These are phyloP conservation scores for Fusarium luffae DNA, from an alignment of 2,329 filamentous ascomycete genomes.

Conservation along the genomic window DNA sequence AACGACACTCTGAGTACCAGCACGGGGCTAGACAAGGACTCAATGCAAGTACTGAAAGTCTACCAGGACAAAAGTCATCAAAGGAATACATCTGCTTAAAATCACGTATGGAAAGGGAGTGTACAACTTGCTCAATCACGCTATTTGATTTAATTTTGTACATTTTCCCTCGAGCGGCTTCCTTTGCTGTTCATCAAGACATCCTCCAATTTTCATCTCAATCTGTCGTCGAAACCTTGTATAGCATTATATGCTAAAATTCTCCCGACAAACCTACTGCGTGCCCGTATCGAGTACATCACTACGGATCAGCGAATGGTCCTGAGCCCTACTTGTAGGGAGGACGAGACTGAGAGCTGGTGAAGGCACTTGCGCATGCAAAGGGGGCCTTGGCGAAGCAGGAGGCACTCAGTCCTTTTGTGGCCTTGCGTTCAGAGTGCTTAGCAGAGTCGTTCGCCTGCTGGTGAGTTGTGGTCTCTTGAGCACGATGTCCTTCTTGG, in stretches of 20 bases:
- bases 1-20: conserved; percentile 48
- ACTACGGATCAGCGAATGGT: neutral
- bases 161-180: conserved; percentile 5
- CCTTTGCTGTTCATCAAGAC: neutral
- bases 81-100: conserved; percentile 40
- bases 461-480: neutral
- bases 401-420: conserved; percentile 34
- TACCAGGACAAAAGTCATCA: conserved; percentile 58
- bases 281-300: neutral
- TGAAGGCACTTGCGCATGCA: conserved; percentile 20
- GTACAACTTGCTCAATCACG: conserved; percentile 8
- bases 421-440: neutral
- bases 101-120: neutral
- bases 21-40: conserved; percentile 57
- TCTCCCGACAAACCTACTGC: neutral
- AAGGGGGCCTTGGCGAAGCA: conserved; percentile 23
- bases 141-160: conserved; percentile 11
- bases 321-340: conserved; percentile 8
- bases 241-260: neutral
- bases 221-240: neutral
- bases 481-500: neutral
- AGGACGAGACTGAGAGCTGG: conserved; percentile 3
- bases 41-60: conserved; percentile 51
- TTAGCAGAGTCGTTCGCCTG: neutral
- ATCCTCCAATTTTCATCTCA: conserved; percentile 3